Percentiles rank a stretch among this genome's conserved stretches.
Conservation (phyloP, 2,329 filamentous ascomycete species). For the Celoporthe dispersa region DNA sequence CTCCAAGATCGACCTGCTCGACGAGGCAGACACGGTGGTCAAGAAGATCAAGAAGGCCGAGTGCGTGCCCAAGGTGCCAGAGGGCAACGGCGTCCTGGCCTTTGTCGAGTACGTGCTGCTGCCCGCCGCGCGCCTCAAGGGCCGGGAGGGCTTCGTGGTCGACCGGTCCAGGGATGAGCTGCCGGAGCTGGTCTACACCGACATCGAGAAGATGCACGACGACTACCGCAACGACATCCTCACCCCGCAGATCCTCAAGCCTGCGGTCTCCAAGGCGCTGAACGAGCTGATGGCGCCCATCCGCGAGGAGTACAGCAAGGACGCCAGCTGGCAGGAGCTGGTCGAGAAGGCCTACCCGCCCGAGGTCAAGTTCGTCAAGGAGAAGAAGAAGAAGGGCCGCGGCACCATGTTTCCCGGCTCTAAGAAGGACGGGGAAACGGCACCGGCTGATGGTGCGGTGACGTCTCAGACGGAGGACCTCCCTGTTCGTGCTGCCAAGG, state of each 20-base stretch:
- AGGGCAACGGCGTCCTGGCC: slow-evolving; percentile 84
- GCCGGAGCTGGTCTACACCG: slow-evolving; percentile 80
- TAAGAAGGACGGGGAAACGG: slow-evolving; percentile 24
- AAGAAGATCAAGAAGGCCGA: slow-evolving; percentile 89
- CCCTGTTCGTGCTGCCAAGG: slow-evolving; percentile 20
- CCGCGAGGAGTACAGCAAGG: slow-evolving; percentile 62
- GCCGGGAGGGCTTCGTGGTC: slow-evolving; percentile 69
- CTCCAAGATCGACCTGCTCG: slow-evolving; percentile 93
- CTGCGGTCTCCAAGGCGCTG: slow-evolving; percentile 76
- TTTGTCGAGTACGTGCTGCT: slow-evolving; percentile 89
- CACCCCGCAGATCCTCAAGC: slow-evolving; percentile 85
- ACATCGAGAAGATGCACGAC: slow-evolving; percentile 72
- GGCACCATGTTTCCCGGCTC: slow-evolving; percentile 66
- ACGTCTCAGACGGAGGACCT: slow-evolving; percentile 29
- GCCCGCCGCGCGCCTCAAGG: slow-evolving; percentile 70
- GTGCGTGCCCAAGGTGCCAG: slow-evolving; percentile 73
- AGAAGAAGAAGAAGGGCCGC: slow-evolving; percentile 78
- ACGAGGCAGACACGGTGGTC: slow-evolving; percentile 71
- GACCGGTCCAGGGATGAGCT: slow-evolving; percentile 64
- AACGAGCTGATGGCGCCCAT: slow-evolving; percentile 78
- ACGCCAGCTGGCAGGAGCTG: slow-evolving; percentile 76
- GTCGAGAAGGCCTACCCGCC: slow-evolving; percentile 82
- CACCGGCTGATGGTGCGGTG: slow-evolving; percentile 28
- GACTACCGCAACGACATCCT: slow-evolving; percentile 83
- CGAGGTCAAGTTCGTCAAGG: slow-evolving; percentile 68